Percentiles rank a stretch among this genome's conserved stretches.
Evolutionary conservation across 129 eudicot genomes (phyloP).

Genomic region (Centaurea solstitialis): DNA sequence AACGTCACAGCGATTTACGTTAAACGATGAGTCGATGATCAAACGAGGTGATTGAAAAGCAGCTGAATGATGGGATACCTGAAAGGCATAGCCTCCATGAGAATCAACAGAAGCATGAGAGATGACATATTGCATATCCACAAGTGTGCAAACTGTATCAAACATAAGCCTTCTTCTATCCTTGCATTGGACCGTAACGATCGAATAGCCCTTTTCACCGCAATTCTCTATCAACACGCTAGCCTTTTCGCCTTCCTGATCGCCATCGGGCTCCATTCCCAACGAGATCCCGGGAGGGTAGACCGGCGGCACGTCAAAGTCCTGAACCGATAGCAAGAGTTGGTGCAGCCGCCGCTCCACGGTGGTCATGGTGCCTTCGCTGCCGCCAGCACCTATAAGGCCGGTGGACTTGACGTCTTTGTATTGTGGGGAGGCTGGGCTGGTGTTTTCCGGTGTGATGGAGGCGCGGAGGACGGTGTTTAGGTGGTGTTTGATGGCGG

Average conservation of each 20-base stretch:
- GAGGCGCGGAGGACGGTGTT: slow-evolving; percentile 60
- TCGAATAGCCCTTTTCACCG: slow-evolving; percentile 59
- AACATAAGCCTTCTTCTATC: slow-evolving; percentile 71
- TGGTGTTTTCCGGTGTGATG: slow-evolving; percentile 25
- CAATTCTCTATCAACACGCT: slow-evolving; percentile 55
- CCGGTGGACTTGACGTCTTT: slow-evolving; percentile 59
- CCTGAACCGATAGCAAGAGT: slow-evolving; percentile 57
- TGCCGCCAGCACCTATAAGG: slow-evolving; percentile 36
- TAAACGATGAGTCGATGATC: not conserved
- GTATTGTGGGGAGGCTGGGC: slow-evolving; percentile 21
- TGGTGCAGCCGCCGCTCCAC: slow-evolving; percentile 80
- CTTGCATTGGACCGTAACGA: slow-evolving; percentile 45
- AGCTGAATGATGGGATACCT: slow-evolving; percentile 34
- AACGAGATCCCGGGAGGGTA: slow-evolving; percentile 15
- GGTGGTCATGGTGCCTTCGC: slow-evolving; percentile 48
- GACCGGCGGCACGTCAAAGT: slow-evolving; percentile 57
- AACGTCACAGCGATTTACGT: not conserved
- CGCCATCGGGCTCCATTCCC: slow-evolving; percentile 19
- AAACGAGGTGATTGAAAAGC: not conserved
- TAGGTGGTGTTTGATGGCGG: slow-evolving; percentile 60
- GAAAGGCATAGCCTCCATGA: slow-evolving; percentile 64
- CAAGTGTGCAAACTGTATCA: slow-evolving; percentile 76
- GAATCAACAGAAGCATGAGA: slow-evolving; percentile 72
- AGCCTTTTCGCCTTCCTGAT: slow-evolving; percentile 37
- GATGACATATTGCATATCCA: slow-evolving; percentile 69